Conservation (phyloP, 2,329 filamentous ascomycete genomes). For the Ascochyta fabae region DNA sequence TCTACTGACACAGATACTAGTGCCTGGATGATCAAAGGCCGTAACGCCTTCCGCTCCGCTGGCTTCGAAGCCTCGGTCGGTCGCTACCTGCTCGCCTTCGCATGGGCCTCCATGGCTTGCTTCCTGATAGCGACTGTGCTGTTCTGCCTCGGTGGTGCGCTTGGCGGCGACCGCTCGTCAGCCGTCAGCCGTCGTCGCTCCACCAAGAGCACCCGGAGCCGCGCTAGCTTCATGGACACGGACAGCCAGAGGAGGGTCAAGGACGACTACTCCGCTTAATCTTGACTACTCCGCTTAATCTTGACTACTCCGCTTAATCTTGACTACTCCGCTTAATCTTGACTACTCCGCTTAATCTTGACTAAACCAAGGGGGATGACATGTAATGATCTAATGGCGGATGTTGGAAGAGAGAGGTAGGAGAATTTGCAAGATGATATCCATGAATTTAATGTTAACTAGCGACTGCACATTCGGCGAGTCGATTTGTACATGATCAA, state of each 20-base stretch:
- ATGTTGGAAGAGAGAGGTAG: not conserved
- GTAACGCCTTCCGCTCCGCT: constrained; percentile 66
- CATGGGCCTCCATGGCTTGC: constrained; percentile 73
- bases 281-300: constrained; percentile 41
- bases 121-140: constrained; percentile 71
- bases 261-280: constrained; percentile 68
- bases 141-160: constrained; percentile 67
- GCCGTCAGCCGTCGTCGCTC: constrained; percentile 57
- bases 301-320: constrained; percentile 50
- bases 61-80: constrained; percentile 68
- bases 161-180: constrained; percentile 53
- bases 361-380: not conserved
- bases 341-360: constrained; percentile 41
- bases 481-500: not conserved
- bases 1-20: constrained; percentile 45
- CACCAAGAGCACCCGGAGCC: constrained; percentile 49
- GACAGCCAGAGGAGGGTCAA: constrained; percentile 68
- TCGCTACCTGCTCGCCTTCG: constrained; percentile 74
- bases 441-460: constrained; percentile 22
- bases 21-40: constrained; percentile 72
- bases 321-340: constrained; percentile 63
- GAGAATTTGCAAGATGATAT: constrained; percentile 24
- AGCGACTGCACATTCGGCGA: constrained; percentile 4
- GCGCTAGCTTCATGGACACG: constrained; percentile 63
- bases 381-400: not conserved